phyloP scores from a whole-genome alignment of 805 yeast species.

The Sporopachydermia quercuum region DNA sequence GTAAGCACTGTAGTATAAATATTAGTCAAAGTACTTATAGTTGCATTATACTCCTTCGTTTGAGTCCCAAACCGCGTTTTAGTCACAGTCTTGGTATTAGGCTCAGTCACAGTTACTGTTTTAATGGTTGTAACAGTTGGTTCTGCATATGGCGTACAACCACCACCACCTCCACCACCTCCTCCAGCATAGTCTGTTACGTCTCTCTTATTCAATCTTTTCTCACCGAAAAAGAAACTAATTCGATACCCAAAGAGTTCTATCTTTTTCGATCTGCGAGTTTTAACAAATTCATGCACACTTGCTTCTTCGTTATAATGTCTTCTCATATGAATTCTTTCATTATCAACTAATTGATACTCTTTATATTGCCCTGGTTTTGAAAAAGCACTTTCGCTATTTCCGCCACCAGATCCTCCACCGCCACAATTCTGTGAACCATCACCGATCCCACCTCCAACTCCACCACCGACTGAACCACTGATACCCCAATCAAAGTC shows the following conservation, averaged over 20 bases:
- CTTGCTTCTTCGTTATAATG: too few species aligned
- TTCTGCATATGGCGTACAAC: background rate
- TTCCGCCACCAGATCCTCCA: background rate
- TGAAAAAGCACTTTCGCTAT: background rate
- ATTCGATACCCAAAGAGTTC: too few species aligned
- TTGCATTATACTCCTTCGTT: too few species aligned
- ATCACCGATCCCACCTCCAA: background rate
- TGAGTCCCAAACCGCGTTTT: too few species aligned
- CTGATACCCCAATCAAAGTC: conserved; percentile 1
- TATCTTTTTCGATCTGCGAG: too few species aligned
- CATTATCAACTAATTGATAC: too few species aligned
- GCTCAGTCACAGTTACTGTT: background rate
- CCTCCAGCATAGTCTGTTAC: background rate
- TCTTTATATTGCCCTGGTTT: too few species aligned
- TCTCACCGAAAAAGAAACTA: too few species aligned
- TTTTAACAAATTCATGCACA: too few species aligned
- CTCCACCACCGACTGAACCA: background rate
- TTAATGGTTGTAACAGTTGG: background rate
- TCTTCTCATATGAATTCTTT: too few species aligned
- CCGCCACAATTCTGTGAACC: background rate
- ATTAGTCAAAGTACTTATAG: too few species aligned
- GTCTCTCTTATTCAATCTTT: background rate
- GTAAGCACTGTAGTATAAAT: too few species aligned
- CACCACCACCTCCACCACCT: background rate
- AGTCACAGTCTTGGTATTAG: background rate